These are phyloP conservation scores for Volutella citrinella DNA, from an alignment of 2,329 filamentous ascomycete species.

Conservation along the genomic window DNA sequence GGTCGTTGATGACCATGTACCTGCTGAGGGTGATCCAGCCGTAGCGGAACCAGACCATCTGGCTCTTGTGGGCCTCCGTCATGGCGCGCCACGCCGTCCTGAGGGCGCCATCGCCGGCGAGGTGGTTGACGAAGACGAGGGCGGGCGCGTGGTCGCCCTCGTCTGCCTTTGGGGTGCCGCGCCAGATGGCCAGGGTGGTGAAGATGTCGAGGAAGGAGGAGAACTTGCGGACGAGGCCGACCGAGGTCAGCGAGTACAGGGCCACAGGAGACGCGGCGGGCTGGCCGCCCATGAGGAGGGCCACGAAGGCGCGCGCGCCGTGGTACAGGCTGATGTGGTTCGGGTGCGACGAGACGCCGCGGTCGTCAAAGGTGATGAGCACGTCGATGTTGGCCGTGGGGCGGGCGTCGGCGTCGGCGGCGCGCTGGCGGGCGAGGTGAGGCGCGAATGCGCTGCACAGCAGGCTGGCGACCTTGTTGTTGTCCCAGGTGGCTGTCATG, in stretches of 20 bases:
- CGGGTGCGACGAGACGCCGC: constrained; percentile 81
- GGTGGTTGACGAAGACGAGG: constrained; percentile 69
- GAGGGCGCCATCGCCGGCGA: constrained; percentile 55
- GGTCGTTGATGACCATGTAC: constrained; percentile 94
- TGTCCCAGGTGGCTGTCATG: constrained; percentile 78
- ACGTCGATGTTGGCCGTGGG: constrained; percentile 65
- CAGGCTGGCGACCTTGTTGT: constrained; percentile 65
- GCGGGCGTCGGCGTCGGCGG: constrained; percentile 29
- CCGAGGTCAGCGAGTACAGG: constrained; percentile 78
- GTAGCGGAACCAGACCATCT: constrained; percentile 99
- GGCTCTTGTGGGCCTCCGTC: constrained; percentile 85
- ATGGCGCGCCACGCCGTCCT: constrained; percentile 75
- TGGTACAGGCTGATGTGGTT: constrained; percentile 91
- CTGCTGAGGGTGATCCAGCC: constrained; percentile 88
- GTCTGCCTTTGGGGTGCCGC: constrained; percentile 35
- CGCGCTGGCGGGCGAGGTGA: constrained; percentile 42
- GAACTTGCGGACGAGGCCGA: constrained; percentile 78
- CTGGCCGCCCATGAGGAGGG: constrained; percentile 60
- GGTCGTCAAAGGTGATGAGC: constrained; percentile 84
- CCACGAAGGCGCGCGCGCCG: constrained; percentile 73
- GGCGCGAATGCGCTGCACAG: constrained; percentile 74
- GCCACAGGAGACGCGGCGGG: constrained; percentile 69
- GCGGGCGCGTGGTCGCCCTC: constrained; percentile 42
- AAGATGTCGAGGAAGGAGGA: constrained; percentile 70
- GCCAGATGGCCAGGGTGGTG: constrained; percentile 55